A percentile compares a stretch with the other conserved stretches of the same genome.
Conservation (phyloP, 495 filamentous ascomycete genomes). For the Lichenothelia convexa region DNA sequence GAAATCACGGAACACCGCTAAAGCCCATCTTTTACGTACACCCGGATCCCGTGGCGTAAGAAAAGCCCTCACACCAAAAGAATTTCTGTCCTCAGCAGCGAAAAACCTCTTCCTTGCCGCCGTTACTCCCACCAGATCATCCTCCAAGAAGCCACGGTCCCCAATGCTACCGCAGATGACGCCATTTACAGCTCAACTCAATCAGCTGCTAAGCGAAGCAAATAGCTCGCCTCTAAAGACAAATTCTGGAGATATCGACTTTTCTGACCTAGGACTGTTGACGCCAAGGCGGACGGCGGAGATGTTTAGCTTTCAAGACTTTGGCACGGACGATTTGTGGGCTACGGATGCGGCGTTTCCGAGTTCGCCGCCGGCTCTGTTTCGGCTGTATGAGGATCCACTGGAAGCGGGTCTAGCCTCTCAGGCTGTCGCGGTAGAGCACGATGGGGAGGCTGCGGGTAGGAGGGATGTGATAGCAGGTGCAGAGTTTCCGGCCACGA, state of each 20-base stretch:
- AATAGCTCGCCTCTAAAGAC: slow-evolving; percentile 25
- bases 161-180: slow-evolving; percentile 17
- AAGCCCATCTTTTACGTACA: no score
- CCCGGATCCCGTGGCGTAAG: slow-evolving; percentile 4
- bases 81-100: slow-evolving; percentile 1
- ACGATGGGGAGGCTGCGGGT: no score
- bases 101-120: slow-evolving; percentile 8
- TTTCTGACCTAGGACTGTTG: slow-evolving; percentile 25
- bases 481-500: no score
- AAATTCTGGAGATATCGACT: slow-evolving; percentile 16
- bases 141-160: slow-evolving; percentile 9
- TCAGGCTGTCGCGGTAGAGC: no score
- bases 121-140: background rate
- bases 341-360: slow-evolving; percentile 30
- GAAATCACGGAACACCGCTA: no score
- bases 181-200: slow-evolving; percentile 41
- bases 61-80: slow-evolving; percentile 1
- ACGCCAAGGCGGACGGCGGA: slow-evolving; percentile 15
- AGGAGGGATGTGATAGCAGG: no score
- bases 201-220: slow-evolving; percentile 38
- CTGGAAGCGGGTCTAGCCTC: no score
- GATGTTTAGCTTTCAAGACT: slow-evolving; percentile 10
- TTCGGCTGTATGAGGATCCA: slow-evolving; percentile 15
- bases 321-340: slow-evolving; percentile 1
- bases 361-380: slow-evolving; percentile 30